These are phyloP conservation scores for Gentiana straminea DNA, from an alignment of 257 asterid species.

Conservation along the genomic window DNA sequence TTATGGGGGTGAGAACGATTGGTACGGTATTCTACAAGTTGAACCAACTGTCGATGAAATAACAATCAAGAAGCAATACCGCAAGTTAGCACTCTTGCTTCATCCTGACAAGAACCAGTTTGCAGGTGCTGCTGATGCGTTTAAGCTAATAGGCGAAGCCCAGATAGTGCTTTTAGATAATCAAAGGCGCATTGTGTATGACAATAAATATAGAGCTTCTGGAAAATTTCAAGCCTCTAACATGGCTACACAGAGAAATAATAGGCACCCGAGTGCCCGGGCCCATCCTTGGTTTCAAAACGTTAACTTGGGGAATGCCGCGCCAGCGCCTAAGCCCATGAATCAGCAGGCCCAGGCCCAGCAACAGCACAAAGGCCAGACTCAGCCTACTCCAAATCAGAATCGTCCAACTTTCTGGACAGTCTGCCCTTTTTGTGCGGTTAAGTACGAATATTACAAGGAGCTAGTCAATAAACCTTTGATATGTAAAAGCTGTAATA, in stretches of 20 bases:
- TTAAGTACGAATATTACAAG: constrained; percentile 16
- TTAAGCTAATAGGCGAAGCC: constrained; percentile 39
- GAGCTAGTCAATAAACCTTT: constrained; percentile 12
- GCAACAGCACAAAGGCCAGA: constrained; percentile 6
- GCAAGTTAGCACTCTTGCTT: constrained; percentile 39
- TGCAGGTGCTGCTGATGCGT: constrained; percentile 56
- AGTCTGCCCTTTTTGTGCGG: constrained; percentile 23
- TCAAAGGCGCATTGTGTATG: constrained; percentile 17
- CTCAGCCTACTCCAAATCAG: constrained; percentile 10
- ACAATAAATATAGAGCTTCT: constrained; percentile 15
- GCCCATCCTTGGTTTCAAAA: constrained; percentile 24
- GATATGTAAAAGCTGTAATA: constrained; percentile 21
- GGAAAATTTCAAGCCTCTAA: constrained; percentile 15
- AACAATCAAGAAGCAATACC: constrained; percentile 30
- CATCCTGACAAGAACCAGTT: constrained; percentile 54
- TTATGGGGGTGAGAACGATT: constrained; percentile 30
- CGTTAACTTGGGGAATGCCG: constrained; percentile 2
- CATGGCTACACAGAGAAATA: constrained; percentile 6
- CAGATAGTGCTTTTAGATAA: constrained; percentile 29
- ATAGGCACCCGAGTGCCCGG: constrained; percentile 17
- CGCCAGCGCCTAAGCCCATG: constrained; percentile 15
- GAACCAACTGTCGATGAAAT: constrained; percentile 42
- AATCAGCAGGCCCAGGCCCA: constrained; percentile 14
- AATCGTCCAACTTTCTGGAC: constrained; percentile 30
- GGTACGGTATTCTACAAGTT: constrained; percentile 42